phyloP scores from a whole-genome alignment of 805 yeast genomes.

The Metschnikowia kunwiensis region DNA sequence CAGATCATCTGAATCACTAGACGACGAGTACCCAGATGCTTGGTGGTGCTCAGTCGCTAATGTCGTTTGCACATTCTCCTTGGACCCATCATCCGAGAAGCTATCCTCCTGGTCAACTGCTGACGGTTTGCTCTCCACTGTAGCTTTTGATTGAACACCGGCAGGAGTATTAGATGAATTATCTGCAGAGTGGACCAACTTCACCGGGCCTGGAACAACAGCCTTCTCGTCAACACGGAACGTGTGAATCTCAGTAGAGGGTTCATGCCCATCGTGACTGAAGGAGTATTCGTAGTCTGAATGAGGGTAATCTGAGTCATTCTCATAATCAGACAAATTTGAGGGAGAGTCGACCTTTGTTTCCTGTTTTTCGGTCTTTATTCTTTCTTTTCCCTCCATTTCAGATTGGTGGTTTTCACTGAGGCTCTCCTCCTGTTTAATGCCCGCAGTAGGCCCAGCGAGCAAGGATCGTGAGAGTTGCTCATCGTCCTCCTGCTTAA shows the following conservation, averaged over 20 bases:
- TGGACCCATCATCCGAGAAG: neutral
- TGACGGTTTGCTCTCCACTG: neutral
- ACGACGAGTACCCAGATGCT: neutral
- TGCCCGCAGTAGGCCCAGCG: neutral
- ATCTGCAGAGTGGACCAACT: conserved; percentile 10
- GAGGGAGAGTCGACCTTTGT: too few relatives aligned
- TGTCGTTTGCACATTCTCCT: neutral
- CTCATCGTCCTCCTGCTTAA: too few relatives aligned
- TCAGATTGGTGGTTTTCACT: neutral
- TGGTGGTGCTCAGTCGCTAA: conserved; percentile 5
- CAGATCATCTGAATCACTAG: conserved; percentile 6
- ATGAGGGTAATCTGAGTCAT: neutral
- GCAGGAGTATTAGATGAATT: neutral
- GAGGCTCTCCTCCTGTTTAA: neutral
- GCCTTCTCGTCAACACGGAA: conserved; percentile 10
- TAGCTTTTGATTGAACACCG: too few relatives aligned
- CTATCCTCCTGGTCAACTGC: neutral
- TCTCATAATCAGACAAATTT: neutral
- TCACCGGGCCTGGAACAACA: conserved; percentile 11
- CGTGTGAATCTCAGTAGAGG: conserved; percentile 5
- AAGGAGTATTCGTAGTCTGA: conserved; percentile 2
- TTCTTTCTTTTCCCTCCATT: too few relatives aligned
- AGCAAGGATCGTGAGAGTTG: too few relatives aligned
- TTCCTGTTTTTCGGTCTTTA: too few relatives aligned
- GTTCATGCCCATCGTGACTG: conserved; percentile 5